Conservation (phyloP, 176 grass and related monocot genomes). For the Phoenix dactylifera region DNA sequence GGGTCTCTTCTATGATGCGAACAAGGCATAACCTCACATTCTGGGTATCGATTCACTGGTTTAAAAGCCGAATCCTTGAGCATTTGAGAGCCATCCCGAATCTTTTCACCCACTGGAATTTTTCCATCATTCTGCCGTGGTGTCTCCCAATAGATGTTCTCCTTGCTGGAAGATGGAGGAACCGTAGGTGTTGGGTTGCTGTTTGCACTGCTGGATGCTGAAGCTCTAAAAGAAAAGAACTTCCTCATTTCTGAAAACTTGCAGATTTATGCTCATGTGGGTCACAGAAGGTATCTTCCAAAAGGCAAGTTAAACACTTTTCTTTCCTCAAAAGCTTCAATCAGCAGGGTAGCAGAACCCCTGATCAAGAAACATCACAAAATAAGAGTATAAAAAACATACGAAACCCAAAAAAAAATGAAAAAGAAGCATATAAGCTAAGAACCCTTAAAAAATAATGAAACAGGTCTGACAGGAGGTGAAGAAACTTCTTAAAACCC, state of each 20-base stretch:
- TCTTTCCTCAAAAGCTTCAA: too few relatives aligned
- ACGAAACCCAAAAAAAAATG: too few relatives aligned
- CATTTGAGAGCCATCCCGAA: conserved; percentile 11
- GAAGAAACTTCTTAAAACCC: too few relatives aligned
- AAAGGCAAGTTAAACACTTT: too few relatives aligned
- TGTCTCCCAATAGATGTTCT: conserved; percentile 5
- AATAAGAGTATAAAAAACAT: too few relatives aligned
- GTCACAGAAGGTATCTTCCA: too few relatives aligned
- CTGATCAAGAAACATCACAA: too few relatives aligned
- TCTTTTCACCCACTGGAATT: conserved; percentile 10
- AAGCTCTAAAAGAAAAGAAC: conserved; percentile 62
- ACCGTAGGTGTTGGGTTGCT: not conserved
- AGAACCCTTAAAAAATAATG: too few relatives aligned
- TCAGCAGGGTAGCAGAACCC: too few relatives aligned
- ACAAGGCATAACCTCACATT: conserved; percentile 25
- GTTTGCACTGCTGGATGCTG: conserved; percentile 29
- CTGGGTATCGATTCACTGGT: conserved; percentile 19
- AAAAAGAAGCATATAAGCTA: too few relatives aligned
- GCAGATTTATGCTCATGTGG: too few relatives aligned
- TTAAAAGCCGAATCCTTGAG: conserved; percentile 20
- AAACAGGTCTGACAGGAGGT: too few relatives aligned
- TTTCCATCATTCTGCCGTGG: conserved; percentile 13
- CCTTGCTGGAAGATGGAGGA: conserved; percentile 13
- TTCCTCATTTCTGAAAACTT: conserved; percentile 35
- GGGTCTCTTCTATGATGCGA: conserved; percentile 39